Base-by-base conservation (phyloP, 2,329 filamentous ascomycete species). In the Neocucurbitaria cava region DNA sequence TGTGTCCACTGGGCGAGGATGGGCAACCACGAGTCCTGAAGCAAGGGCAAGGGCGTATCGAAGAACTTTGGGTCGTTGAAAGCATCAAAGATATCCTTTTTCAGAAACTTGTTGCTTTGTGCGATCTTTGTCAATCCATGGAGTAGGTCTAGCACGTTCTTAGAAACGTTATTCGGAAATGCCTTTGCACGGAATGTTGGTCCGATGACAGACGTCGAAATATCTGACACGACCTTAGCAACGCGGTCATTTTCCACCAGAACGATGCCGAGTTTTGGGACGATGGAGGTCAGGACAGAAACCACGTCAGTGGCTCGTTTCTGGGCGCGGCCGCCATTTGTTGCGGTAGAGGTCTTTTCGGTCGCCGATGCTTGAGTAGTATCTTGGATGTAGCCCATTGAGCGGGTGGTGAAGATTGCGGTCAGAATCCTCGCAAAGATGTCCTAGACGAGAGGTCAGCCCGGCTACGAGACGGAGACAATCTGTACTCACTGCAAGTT, bases 31-130 rank as follows among this genome's bases (percentile, higher is more conserved):
- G 88, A 87, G 30, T 82, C 82, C 62, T 86, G 83, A 9, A 94
- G 86, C 17, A 96, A 76, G 6, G 82, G 65, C 3, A 90, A 71
- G 7, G 86, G 80, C 38, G 87, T 88, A n/a, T 83, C 82, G 70
- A 99, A 96, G 78, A 99, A 94, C 55, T 87, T 88, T 7, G 87
- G 71, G 71, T 99, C 93, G 68, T 96, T 95, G 78, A 98, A 96
- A 0, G 92, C 92, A 71, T 98, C 95, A 0, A 86, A 83, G 1
- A 98, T 83, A 66, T 99, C 96, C 74, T 93, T 96, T 77, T 90
- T 96, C 92, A 94, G 97, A 1, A 87, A 82, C 75, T 96, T 97
- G 57, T 94, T 89, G 49, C 90, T 89, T 62, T 89, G 90, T 2
- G 90, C 86, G 24, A 96, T 82, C 63, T 88, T 88, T 0, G 89